Percentiles rank a stretch among this genome's conserved stretches.
Conservation (phyloP, 768 basidiomycete genomes). For the Boletellus emodensis region DNA sequence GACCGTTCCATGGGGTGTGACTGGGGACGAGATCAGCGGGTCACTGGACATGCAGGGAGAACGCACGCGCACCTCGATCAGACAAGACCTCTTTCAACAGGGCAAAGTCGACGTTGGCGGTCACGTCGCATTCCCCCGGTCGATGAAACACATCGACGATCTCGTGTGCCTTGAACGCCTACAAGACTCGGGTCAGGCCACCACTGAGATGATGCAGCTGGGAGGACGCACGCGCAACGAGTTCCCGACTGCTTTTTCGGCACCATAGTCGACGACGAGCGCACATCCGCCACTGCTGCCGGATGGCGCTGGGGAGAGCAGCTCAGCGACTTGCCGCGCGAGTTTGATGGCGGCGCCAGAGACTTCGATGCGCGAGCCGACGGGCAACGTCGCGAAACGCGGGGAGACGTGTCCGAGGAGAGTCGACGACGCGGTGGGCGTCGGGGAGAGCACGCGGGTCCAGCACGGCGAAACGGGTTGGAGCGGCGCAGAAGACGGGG, state of each 20-base stretch:
- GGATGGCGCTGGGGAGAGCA: slow-evolving; percentile 37
- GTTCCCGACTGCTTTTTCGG: slow-evolving; percentile 57
- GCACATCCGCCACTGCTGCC: slow-evolving; percentile 48
- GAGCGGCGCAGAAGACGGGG: background rate
- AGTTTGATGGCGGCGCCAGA: slow-evolving; percentile 66
- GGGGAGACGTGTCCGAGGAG: slow-evolving; percentile 63
- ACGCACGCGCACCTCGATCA: slow-evolving; percentile 49
- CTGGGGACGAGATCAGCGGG: slow-evolving; percentile 22
- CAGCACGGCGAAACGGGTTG: slow-evolving; percentile 37
- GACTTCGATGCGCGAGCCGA: slow-evolving; percentile 77
- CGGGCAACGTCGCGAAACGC: slow-evolving; percentile 63
- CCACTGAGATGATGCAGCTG: slow-evolving; percentile 40
- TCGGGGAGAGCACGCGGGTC: slow-evolving; percentile 61
- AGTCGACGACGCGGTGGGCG: slow-evolving; percentile 49
- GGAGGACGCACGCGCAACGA: slow-evolving; percentile 71
- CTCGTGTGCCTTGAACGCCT: slow-evolving; percentile 90
- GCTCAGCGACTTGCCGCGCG: slow-evolving; percentile 61
- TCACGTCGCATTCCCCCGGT: slow-evolving; percentile 89
- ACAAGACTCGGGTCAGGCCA: background rate
- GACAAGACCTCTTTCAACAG: slow-evolving; percentile 76
- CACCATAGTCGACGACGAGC: slow-evolving; percentile 89
- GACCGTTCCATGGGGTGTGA: slow-evolving; percentile 60
- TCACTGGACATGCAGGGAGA: background rate
- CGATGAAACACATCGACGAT: slow-evolving; percentile 79
- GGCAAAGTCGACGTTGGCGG: slow-evolving; percentile 95